These are phyloP conservation scores for Epichloe gansuensis DNA, from an alignment of 2,329 filamentous ascomycete genomes.

Conservation along the genomic window DNA sequence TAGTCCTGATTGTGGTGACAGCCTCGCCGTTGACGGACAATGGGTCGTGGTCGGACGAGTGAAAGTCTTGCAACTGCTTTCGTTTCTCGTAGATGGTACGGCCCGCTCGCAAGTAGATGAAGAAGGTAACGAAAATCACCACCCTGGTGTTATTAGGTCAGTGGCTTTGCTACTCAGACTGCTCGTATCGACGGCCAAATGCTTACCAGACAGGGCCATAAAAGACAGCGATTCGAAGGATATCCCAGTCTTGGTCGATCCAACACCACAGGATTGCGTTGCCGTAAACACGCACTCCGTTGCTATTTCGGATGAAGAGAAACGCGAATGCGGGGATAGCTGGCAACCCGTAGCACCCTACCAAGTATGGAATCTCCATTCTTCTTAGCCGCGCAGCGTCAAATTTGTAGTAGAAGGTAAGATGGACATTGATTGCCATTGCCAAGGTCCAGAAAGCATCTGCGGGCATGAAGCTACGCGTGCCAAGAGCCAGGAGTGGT, in stretches of 20 bases:
- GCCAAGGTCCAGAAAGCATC: constrained; percentile 66
- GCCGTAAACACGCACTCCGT: constrained; percentile 52
- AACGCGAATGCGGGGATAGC: constrained; percentile 55
- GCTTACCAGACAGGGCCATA: constrained; percentile 57
- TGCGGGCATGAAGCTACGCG: constrained; percentile 60
- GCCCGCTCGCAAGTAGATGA: constrained; percentile 55
- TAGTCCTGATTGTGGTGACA: constrained; percentile 40
- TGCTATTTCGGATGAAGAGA: constrained; percentile 45
- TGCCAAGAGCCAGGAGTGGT: constrained; percentile 8
- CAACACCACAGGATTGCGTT: constrained; percentile 73
- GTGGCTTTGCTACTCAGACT: neutral
- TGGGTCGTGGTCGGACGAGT: constrained; percentile 31
- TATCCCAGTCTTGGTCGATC: constrained; percentile 54
- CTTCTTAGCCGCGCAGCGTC: constrained; percentile 48
- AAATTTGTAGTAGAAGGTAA: constrained; percentile 68
- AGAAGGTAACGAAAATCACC: constrained; percentile 45
- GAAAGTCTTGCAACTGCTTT: constrained; percentile 44
- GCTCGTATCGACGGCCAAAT: neutral
- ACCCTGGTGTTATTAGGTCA: constrained; percentile 30
- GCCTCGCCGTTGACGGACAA: constrained; percentile 28
- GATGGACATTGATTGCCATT: constrained; percentile 74
- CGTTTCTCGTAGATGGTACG: constrained; percentile 55
- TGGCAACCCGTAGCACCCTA: constrained; percentile 60
- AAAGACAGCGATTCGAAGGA: constrained; percentile 60
- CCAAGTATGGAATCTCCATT: constrained; percentile 59